Evolutionary conservation across 768 basidiomycete species (phyloP), one percentile per base, ranked within the genome.

Genomic region (Leccinum imitatum): DNA sequence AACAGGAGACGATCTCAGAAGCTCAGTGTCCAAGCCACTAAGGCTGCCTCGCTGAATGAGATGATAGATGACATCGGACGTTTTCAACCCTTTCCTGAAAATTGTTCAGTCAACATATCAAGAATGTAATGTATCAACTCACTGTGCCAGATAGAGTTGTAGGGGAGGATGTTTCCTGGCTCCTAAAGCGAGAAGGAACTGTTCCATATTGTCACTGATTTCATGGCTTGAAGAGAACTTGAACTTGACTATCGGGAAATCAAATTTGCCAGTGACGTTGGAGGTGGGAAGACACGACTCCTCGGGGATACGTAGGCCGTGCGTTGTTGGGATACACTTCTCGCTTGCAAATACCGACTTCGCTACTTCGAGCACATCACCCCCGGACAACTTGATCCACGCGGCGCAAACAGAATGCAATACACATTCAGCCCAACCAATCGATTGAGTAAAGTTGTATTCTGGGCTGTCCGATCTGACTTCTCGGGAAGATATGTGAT

Each of bases 231-330:
- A 21, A 23, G 53, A 31, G 13, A 54, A 21, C 5, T 25, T 25
- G 4, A 25, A 25, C 25, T 6, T 21, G 17, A 54, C 53, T 2
- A 21, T 48, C 0, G 58, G 58, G 5, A 58, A 14, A 19, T 17
- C 33, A 15, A 33, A 58, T 6, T 33, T 11, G 6, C 25, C 25
- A 25, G 11, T 8, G 17, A 27, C 78, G 65, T 90, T 84, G 21
- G 88, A 89, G 63, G 84, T 91, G 10, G 87, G 75, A 69, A 96
- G 93, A 75, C 93, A 96, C 4, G 89, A 75, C 59, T 93, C 83
- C 5, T 74, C 72, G 0, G 95, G 91, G 35, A 71, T 68, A 64
- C 84, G 86, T 77, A 94, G 81, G 6, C 94, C 94, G 11, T 21
- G 3, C 15, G 54, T 72, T n/a, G 76, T 79, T 56, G 76, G 86